A percentile compares a stretch with the other conserved stretches of the same genome.
These are phyloP conservation scores for Byssochlamys sp. DNA, from an alignment of 2,329 filamentous ascomycete species.

Conservation along the genomic window DNA sequence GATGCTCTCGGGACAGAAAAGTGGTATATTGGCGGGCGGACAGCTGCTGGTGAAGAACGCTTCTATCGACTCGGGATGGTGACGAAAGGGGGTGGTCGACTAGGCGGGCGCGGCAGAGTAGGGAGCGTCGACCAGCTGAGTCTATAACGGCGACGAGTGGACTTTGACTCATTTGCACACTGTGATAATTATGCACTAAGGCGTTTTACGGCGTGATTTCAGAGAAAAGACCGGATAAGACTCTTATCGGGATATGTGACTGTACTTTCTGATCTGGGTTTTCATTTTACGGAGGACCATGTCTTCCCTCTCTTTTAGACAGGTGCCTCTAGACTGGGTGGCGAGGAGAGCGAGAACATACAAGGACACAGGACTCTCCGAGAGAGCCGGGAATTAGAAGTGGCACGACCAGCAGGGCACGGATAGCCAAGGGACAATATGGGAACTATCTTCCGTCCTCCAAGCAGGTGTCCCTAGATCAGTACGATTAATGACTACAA, in stretches of 20 bases:
- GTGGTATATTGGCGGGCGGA: slow-evolving; percentile 44
- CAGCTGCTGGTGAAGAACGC: slow-evolving; percentile 38
- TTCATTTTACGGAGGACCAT: neutral
- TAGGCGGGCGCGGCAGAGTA: slow-evolving; percentile 33
- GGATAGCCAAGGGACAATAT: too few species aligned
- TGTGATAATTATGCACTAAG: neutral
- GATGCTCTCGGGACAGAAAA: slow-evolving; percentile 40
- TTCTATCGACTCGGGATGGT: slow-evolving; percentile 42
- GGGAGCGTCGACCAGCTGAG: slow-evolving; percentile 43
- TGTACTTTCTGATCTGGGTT: neutral
- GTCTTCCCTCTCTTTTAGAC: neutral
- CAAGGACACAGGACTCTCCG: neutral
- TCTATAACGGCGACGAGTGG: slow-evolving; percentile 18
- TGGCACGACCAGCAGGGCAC: neutral
- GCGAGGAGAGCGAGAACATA: neutral
- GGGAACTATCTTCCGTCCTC: too few species aligned
- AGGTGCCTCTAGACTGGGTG: neutral
- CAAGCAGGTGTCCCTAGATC: neutral
- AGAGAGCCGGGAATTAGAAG: neutral
- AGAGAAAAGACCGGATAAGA: neutral
- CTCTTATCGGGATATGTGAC: neutral
- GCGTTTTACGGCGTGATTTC: neutral
- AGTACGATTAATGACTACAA: neutral
- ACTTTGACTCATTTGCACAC: slow-evolving; percentile 3
- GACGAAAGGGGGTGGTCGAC: slow-evolving; percentile 33